Conservation (phyloP, 176 grass and related monocot species). For the Themeda triandra region DNA sequence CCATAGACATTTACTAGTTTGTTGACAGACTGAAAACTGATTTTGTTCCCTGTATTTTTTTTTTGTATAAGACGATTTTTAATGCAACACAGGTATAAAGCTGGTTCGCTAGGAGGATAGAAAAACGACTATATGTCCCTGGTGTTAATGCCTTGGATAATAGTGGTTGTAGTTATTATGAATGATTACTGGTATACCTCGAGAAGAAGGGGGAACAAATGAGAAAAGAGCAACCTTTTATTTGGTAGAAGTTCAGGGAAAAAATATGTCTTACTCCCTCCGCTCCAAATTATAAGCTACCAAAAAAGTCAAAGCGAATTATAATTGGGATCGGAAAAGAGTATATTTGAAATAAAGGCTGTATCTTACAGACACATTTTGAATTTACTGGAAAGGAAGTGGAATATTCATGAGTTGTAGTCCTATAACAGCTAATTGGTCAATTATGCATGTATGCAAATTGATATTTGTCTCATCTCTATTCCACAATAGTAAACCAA, state of each 20-base stretch:
- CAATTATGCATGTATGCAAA: not conserved
- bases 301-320: no score
- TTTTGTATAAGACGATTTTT: not conserved
- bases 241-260: not conserved
- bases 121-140: not conserved
- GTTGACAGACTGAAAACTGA: not conserved
- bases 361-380: not conserved
- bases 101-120: not conserved
- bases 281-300: no score
- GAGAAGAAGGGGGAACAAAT: not conserved
- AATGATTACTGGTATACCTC: not conserved
- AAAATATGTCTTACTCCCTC: not conserved
- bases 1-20: not conserved
- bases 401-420: not conserved
- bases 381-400: not conserved
- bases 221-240: not conserved
- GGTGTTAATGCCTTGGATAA: not conserved
- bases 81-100: not conserved
- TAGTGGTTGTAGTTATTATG: not conserved
- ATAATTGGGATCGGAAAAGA: no score
- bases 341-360: not conserved
- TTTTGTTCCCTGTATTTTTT: not conserved
- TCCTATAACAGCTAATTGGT: not conserved
- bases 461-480: not conserved
- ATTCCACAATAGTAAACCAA: not conserved